phyloP scores from a whole-genome alignment of 2,329 filamentous ascomycete genomes.

The Arthrobotrys sphaeroides region DNA sequence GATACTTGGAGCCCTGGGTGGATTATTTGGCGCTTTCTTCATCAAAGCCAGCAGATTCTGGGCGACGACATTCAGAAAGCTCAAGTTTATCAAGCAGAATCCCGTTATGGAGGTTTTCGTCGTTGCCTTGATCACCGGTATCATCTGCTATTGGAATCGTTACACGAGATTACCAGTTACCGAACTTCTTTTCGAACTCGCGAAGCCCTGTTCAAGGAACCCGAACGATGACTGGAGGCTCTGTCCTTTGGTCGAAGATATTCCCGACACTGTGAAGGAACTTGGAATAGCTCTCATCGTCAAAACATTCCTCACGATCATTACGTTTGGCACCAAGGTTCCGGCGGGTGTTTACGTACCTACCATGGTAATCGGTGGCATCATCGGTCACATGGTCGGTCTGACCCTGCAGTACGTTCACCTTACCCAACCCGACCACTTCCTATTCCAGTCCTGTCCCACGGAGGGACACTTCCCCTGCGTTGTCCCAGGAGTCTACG shows the following conservation, averaged over 20 bases:
- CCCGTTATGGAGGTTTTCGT: constrained; percentile 88
- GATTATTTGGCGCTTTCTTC: constrained; percentile 85
- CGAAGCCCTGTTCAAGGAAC: constrained; percentile 82
- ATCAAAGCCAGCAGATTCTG: constrained; percentile 94
- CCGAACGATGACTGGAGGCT: constrained; percentile 75
- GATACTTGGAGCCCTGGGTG: constrained; percentile 84
- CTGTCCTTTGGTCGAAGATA: constrained; percentile 79
- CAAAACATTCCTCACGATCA: constrained; percentile 80
- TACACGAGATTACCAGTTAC: constrained; percentile 89
- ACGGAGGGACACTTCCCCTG: constrained; percentile 77
- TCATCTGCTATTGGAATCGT: constrained; percentile 91
- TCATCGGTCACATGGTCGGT: constrained; percentile 77
- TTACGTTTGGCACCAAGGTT: constrained; percentile 70
- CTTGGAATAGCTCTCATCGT: constrained; percentile 83
- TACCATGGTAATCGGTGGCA: constrained; percentile 96
- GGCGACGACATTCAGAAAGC: constrained; percentile 87
- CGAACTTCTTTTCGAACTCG: constrained; percentile 87
- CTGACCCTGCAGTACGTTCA: constrained; percentile 48
- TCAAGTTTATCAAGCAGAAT: constrained; percentile 79
- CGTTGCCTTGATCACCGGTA: constrained; percentile 83
- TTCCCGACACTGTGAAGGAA: constrained; percentile 77
- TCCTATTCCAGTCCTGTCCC: constrained; percentile 79
- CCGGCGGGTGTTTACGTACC: constrained; percentile 95
- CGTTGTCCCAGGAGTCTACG: constrained; percentile 96
- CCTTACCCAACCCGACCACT: constrained; percentile 70